A percentile compares a stretch with the other conserved stretches of the same genome.
Evolutionary conservation across 441 rosid species (phyloP).

Genomic region (Macaranga tanarius): DNA sequence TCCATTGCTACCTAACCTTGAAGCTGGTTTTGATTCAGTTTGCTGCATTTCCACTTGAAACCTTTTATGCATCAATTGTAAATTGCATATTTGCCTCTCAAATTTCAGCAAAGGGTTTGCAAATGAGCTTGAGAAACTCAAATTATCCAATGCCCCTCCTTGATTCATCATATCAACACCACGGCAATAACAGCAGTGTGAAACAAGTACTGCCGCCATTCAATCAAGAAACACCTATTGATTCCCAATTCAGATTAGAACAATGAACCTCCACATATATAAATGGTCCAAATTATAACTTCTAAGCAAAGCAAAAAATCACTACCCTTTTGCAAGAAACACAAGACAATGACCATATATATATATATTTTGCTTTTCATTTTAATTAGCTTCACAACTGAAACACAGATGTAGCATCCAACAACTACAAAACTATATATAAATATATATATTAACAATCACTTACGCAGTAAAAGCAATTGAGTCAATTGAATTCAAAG

Average conservation of each 20-base stretch:
- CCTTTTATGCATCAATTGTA: constrained; percentile 26
- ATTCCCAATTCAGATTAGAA: background rate
- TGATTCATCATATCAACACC: constrained; percentile 33
- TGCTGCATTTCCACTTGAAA: constrained; percentile 61
- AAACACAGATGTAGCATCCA: background rate
- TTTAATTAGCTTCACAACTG: too few relatives aligned
- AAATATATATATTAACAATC: background rate
- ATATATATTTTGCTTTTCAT: too few relatives aligned
- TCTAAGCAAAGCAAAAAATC: constrained; percentile 12
- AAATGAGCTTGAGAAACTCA: constrained; percentile 55
- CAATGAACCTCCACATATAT: background rate
- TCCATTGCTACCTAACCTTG: constrained; percentile 52
- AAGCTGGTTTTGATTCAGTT: constrained; percentile 41
- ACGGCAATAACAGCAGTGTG: constrained; percentile 57
- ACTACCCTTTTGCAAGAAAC: constrained; percentile 9
- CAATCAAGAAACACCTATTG: constrained; percentile 29
- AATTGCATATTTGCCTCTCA: constrained; percentile 35
- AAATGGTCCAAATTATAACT: constrained; percentile 2
- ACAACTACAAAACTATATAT: background rate
- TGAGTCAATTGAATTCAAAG: background rate
- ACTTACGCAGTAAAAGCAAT: background rate
- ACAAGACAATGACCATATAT: background rate
- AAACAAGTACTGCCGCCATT: constrained; percentile 83
- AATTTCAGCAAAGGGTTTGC: constrained; percentile 33
- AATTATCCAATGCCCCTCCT: constrained; percentile 42